phyloP scores from a whole-genome alignment of 2,329 filamentous ascomycete species.

The Botryotinia globosa region DNA sequence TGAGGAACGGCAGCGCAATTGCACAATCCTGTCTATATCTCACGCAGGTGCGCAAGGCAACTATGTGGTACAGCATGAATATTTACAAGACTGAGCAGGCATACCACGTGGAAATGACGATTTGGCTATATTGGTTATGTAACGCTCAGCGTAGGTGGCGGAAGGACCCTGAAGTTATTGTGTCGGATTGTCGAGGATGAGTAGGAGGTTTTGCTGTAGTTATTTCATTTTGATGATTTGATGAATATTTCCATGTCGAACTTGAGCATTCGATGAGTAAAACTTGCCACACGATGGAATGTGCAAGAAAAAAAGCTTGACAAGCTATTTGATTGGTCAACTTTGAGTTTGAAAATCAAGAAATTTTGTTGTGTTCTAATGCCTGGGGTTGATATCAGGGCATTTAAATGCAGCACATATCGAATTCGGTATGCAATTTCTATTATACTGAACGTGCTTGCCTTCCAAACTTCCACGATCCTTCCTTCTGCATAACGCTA shows the following conservation, averaged over 20 bases:
- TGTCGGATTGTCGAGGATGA: not conserved
- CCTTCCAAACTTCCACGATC: slow-evolving; percentile 1
- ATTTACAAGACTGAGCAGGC: slow-evolving; percentile 2
- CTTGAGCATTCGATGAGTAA: not conserved
- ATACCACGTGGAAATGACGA: slow-evolving; percentile 21
- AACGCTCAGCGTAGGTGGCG: slow-evolving; percentile 11
- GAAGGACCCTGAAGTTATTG: not conserved
- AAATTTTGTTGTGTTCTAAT: not conserved
- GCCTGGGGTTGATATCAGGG: not conserved
- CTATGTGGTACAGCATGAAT: not conserved
- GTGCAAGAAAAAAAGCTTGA: not conserved
- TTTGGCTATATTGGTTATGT: not conserved
- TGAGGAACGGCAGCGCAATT: not conserved
- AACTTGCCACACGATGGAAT: not conserved
- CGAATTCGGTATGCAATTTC: not conserved
- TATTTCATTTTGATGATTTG: not conserved
- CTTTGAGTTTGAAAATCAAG: not conserved
- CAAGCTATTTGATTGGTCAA: not conserved
- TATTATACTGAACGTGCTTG: not conserved
- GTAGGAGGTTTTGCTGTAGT: not conserved
- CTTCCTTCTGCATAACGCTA: not conserved
- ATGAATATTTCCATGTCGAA: not conserved
- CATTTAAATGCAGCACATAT: not conserved
- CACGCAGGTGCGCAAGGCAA: not conserved
- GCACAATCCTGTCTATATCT: not conserved